Percentiles rank a stretch among this genome's conserved stretches.
phyloP scores from a whole-genome alignment of 306 rosid species.

The Alnus rubra region DNA sequence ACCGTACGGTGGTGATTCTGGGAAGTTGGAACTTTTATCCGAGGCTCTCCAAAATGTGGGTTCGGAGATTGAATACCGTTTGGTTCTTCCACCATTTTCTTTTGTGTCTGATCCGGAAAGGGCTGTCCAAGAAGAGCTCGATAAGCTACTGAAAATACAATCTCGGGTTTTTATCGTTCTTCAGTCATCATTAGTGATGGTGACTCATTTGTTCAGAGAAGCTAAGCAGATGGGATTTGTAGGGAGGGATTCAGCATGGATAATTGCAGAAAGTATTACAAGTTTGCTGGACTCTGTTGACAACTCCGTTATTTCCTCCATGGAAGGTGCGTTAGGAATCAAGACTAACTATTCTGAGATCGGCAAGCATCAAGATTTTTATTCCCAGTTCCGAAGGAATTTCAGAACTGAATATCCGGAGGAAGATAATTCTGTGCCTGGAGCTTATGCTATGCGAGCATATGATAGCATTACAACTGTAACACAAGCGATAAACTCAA shows the following conservation, averaged over 20 bases:
- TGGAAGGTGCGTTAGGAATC: slow-evolving; percentile 75
- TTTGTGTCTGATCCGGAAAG: slow-evolving; percentile 52
- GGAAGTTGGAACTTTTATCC: slow-evolving; percentile 42
- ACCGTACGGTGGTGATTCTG: slow-evolving; percentile 44
- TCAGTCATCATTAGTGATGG: slow-evolving; percentile 50
- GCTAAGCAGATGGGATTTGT: slow-evolving; percentile 51
- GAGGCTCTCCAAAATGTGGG: slow-evolving; percentile 55
- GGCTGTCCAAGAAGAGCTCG: slow-evolving; percentile 44
- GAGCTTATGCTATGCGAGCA: slow-evolving; percentile 60
- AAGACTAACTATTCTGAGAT: slow-evolving; percentile 42
- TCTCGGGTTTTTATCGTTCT: slow-evolving; percentile 62
- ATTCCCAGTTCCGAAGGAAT: slow-evolving; percentile 32
- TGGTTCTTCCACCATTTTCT: slow-evolving; percentile 51
- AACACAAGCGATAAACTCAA: slow-evolving; percentile 43
- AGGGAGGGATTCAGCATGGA: slow-evolving; percentile 57
- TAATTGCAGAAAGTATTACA: slow-evolving; percentile 51
- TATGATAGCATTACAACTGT: slow-evolving; percentile 53
- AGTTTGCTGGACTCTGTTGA: slow-evolving; percentile 48
- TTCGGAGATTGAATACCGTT: slow-evolving; percentile 46
- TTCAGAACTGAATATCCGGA: slow-evolving; percentile 38
- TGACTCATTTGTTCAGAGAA: slow-evolving; percentile 50
- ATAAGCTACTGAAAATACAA: slow-evolving; percentile 34
- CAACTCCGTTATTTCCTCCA: slow-evolving; percentile 42
- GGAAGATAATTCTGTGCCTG: slow-evolving; percentile 48
- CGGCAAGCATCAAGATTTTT: slow-evolving; percentile 33